Base-by-base conservation (phyloP, 805 yeast genomes). In the Saturnispora gosingensis region DNA sequence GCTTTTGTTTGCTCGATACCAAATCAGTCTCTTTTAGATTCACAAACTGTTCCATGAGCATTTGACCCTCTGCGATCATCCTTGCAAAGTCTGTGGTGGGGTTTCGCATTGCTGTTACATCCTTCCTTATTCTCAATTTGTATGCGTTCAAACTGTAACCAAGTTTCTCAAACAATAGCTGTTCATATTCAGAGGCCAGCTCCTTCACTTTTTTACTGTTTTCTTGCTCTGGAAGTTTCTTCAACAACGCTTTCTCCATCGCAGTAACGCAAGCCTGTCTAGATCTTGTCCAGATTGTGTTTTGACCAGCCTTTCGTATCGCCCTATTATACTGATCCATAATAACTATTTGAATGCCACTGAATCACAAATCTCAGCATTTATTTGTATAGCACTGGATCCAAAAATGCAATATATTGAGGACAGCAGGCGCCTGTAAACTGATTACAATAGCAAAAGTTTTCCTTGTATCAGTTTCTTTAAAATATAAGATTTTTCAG, bases 51-150 rank as follows among this genome's bases (percentile, higher is more conserved):
- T 56, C 53, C 8, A 61, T 27, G 1, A 55, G 39, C 45, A 66
- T 13, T 5, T 18, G 6, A 1, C 47, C 32, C 5, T 64, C 66
- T 1, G 22, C 30, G 4, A 63, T 38, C 18, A 65, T 47, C 11
- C 56, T 56, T 2, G 61, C 61, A 53, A 66, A 66, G 1, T 49
- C 53, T 0, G 69, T 59, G 13, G 61, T 59, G 3, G 47, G 49
- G 48, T 64, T 65, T 48, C 58, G 60, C 44, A 67, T 40, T 0
- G 69, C 69, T 13, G 61, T 64, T 40, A 66, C 40, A 50, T 67
- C 67, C 51, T 67, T 66, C n/a, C 69, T 48, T 38, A 67, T 64
- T 30, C 65, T 45, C 16, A 55, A 54, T 45, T 58, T 62, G 44
- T 67, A 67, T 3, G 48, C 49, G 11, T 49, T 56, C 28, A 65